Evolutionary conservation across 345 rosid genomes (phyloP).

Genomic region (Eucalyptus rudis): DNA sequence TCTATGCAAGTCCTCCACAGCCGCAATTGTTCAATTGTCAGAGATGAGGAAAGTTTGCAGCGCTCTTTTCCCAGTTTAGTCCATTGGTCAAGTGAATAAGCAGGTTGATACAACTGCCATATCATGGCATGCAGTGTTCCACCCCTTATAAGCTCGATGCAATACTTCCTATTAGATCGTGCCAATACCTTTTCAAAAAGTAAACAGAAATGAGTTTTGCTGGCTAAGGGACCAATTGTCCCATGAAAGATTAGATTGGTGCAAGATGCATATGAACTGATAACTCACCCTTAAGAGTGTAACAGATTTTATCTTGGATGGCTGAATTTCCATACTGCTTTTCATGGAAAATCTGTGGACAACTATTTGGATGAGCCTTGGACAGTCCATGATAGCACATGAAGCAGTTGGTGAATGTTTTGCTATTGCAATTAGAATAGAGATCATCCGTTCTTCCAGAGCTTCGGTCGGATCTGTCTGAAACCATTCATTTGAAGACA

Average conservation of each 20-base stretch:
- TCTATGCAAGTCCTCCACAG: slow-evolving; percentile 72
- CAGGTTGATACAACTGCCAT: slow-evolving; percentile 53
- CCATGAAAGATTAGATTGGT: background rate
- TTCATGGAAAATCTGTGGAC: slow-evolving; percentile 45
- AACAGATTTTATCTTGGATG: slow-evolving; percentile 52
- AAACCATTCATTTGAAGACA: slow-evolving; percentile 1
- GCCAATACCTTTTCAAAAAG: slow-evolving; percentile 51
- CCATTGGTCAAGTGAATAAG: slow-evolving; percentile 64
- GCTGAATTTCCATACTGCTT: slow-evolving; percentile 18
- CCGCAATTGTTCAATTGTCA: slow-evolving; percentile 80
- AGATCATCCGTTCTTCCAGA: slow-evolving; percentile 52
- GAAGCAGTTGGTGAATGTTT: slow-evolving; percentile 85
- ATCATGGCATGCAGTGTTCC: slow-evolving; percentile 49
- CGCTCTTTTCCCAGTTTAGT: slow-evolving; percentile 52
- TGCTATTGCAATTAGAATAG: slow-evolving; percentile 60
- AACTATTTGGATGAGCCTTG: slow-evolving; percentile 52
- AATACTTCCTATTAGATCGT: slow-evolving; percentile 43
- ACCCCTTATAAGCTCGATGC: slow-evolving; percentile 36
- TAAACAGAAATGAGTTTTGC: background rate
- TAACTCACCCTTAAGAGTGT: slow-evolving; percentile 56
- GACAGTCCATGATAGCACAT: slow-evolving; percentile 58
- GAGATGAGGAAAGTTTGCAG: slow-evolving; percentile 51
- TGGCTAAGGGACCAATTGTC: background rate
- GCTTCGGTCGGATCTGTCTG: slow-evolving; percentile 44
- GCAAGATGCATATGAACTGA: background rate